These are phyloP conservation scores for Pseudogymnoascus verrucosus DNA, from an alignment of 2,329 filamentous ascomycete genomes.

Conservation along the genomic window DNA sequence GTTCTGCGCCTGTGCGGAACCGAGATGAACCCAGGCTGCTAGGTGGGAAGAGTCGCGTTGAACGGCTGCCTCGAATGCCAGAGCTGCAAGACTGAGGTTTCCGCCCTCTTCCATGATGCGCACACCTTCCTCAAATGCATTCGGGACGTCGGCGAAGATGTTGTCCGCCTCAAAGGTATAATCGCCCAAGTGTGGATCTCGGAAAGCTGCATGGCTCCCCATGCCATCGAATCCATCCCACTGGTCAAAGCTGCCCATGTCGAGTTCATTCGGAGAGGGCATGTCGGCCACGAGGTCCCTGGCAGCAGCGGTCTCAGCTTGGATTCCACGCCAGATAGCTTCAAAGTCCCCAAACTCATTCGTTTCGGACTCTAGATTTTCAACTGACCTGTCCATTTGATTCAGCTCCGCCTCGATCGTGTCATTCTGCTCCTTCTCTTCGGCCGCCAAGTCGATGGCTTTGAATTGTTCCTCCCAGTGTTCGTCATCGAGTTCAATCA, in stretches of 20 bases:
- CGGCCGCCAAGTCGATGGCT: conserved; percentile 62
- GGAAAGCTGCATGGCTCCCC: conserved; percentile 56
- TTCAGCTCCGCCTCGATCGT: conserved; percentile 59
- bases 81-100: conserved; percentile 83
- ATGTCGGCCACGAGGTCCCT: conserved; percentile 57
- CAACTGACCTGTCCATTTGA: conserved; percentile 76
- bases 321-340: conserved; percentile 76
- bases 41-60: conserved; percentile 83
- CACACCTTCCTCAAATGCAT: conserved; percentile 88
- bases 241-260: conserved; percentile 67
- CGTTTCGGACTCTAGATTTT: conserved; percentile 56
- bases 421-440: conserved; percentile 36
- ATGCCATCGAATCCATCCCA: conserved; percentile 69
- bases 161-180: conserved; percentile 97
- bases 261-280: conserved; percentile 36
- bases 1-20: conserved; percentile 91
- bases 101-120: conserved; percentile 90
- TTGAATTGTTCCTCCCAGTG: conserved; percentile 97
- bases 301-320: conserved; percentile 64
- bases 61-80: conserved; percentile 92
- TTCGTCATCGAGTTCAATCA: conserved; percentile 87
- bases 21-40: conserved; percentile 89
- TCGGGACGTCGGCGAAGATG: conserved; percentile 69
- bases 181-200: conserved; percentile 73
- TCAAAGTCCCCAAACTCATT: conserved; percentile 82